phyloP scores from a whole-genome alignment of 176 grass and related monocot species.

The Phyllostachys edulis region DNA sequence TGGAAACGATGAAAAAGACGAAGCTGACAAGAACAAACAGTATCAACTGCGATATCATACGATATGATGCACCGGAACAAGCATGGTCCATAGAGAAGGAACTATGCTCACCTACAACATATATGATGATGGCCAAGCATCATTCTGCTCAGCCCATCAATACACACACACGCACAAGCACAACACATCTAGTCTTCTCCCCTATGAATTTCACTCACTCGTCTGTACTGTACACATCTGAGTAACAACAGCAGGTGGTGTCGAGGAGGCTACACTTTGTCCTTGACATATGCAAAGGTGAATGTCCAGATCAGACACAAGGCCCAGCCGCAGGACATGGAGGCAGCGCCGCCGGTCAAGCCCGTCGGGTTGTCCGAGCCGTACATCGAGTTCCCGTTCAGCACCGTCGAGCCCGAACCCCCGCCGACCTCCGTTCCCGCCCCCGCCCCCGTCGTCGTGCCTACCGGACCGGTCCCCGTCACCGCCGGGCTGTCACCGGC shows the following conservation, averaged over 20 bases:
- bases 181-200: conserved; percentile 31
- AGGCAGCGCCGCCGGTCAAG: conserved; percentile 31
- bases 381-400: conserved; percentile 67
- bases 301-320: conserved; percentile 54
- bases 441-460: conserved; percentile 8
- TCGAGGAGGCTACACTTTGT: conserved; percentile 35
- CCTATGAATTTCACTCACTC: conserved; percentile 17
- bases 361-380: conserved; percentile 49
- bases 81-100: conserved; percentile 20
- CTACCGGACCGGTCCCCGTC: conserved; percentile 26
- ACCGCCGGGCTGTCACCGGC: conserved; percentile 50
- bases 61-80: conserved; percentile 7
- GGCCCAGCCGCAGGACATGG: conserved; percentile 38
- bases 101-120: conserved; percentile 27
- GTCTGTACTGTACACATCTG: conserved; percentile 47
- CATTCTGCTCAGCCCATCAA: conserved; percentile 22
- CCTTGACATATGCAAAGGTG: conserved; percentile 50
- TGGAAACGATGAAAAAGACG: background rate
- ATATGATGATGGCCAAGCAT: conserved; percentile 12
- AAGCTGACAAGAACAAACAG: background rate
- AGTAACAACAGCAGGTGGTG: background rate
- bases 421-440: conserved; percentile 23
- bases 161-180: conserved; percentile 21
- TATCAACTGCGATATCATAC: conserved; percentile 9
- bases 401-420: conserved; percentile 59